Conservation (phyloP, 108 stramenopile species). For the Stephanodiscus minutulus region DNA sequence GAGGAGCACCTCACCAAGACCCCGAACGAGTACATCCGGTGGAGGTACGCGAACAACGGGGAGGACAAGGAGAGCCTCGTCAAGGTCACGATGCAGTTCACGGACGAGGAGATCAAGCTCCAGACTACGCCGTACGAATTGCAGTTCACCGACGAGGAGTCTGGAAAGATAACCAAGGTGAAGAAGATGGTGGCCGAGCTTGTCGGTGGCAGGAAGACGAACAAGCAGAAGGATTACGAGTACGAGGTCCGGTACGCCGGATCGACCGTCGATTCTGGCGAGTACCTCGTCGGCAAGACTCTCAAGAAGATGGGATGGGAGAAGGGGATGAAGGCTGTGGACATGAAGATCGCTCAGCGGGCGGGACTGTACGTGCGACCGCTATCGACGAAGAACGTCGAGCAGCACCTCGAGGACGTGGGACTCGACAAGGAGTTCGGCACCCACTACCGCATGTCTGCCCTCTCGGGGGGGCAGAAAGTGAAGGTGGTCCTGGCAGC, state of each 20-base stretch:
- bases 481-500: slow-evolving; percentile 99
- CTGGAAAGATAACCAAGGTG: slow-evolving; percentile 93
- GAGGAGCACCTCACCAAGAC: slow-evolving; percentile 97
- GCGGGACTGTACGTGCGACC: slow-evolving; percentile 93
- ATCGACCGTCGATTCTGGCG: slow-evolving; percentile 84
- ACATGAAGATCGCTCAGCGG: slow-evolving; percentile 96
- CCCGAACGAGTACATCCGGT: slow-evolving; percentile 99
- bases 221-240: slow-evolving; percentile 96
- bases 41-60: slow-evolving; percentile 98
- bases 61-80: slow-evolving; percentile 99
- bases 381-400: slow-evolving; percentile 97
- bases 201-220: slow-evolving; percentile 94
- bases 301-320: slow-evolving; percentile 99
- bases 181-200: slow-evolving; percentile 97
- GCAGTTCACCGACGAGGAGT: slow-evolving; percentile 93
- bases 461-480: slow-evolving; percentile 98
- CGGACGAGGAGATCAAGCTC: slow-evolving; percentile 89
- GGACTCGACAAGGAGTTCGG: slow-evolving; percentile 98
- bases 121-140: slow-evolving; percentile 96
- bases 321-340: slow-evolving; percentile 98
- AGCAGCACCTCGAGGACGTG: slow-evolving; percentile 96
- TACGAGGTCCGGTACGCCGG: slow-evolving; percentile 96
- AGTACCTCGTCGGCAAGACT: slow-evolving; percentile 89
- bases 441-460: slow-evolving; percentile 98
- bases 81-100: slow-evolving; percentile 96